phyloP scores from a whole-genome alignment of 768 basidiomycete genomes.

The Lentinula sp. region DNA sequence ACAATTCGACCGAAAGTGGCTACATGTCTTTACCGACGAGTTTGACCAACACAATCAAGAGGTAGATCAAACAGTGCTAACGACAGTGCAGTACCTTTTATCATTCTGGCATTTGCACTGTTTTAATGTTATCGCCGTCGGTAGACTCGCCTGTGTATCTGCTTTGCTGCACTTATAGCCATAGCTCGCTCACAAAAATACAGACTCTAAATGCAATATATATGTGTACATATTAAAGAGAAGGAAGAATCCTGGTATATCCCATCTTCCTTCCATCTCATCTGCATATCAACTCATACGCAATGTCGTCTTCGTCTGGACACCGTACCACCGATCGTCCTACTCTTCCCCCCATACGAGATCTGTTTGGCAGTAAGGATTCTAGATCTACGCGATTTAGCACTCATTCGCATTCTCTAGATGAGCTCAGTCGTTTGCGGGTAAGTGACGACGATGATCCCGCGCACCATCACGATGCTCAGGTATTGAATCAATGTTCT shows the following conservation, averaged over 20 bases:
- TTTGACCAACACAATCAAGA: neutral
- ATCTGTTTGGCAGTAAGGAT: slow-evolving; percentile 54
- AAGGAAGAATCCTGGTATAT: slow-evolving; percentile 2
- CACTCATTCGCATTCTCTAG: slow-evolving; percentile 18
- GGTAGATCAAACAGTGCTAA: neutral
- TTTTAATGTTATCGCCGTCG: neutral
- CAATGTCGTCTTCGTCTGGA: slow-evolving; percentile 15
- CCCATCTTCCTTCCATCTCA: slow-evolving; percentile 6
- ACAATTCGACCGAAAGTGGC: neutral
- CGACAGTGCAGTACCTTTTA: slow-evolving; percentile 2
- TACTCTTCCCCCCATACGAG: slow-evolving; percentile 67
- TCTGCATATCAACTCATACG: neutral
- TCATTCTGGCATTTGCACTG: neutral
- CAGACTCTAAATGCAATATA: neutral
- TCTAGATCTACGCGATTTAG: neutral
- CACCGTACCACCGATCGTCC: slow-evolving; percentile 34
- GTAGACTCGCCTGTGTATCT: neutral
- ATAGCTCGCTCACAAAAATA: neutral
- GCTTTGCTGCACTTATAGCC: neutral
- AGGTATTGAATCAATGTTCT: too few relatives aligned
- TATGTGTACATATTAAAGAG: slow-evolving; percentile 8
- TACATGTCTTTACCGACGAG: neutral
- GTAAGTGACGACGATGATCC: slow-evolving; percentile 31
- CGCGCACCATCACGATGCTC: neutral
- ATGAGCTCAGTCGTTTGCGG: slow-evolving; percentile 43